Conservation (phyloP, 164 flowering plant species). For the Brasenia schreberi region DNA sequence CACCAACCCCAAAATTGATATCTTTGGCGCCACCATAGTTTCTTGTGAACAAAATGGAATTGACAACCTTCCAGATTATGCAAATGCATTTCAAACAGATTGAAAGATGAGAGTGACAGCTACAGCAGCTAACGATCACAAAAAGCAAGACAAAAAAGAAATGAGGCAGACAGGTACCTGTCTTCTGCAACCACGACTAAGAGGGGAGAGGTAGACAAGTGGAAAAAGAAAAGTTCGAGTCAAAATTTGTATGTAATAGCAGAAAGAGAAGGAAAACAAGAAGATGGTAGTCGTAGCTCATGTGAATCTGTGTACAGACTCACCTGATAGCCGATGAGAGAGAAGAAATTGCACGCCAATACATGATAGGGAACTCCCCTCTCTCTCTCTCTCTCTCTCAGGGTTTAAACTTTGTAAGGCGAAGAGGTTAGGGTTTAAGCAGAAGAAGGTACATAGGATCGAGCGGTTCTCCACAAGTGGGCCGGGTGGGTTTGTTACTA, state of each 20-base stretch:
- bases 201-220: background rate
- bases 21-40: constrained; percentile 56
- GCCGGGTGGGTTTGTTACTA: no score
- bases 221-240: background rate
- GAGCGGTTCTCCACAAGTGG: no score
- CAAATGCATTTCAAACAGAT: background rate
- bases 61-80: constrained; percentile 18
- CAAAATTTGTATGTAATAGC: background rate
- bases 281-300: background rate
- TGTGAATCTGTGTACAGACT: background rate
- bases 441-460: no score
- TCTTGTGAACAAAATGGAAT: constrained; percentile 30
- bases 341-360: background rate
- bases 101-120: background rate
- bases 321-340: background rate
- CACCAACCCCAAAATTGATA: constrained; percentile 54
- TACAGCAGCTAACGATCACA: background rate
- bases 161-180: background rate
- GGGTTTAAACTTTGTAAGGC: background rate
- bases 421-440: no score
- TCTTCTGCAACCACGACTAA: background rate
- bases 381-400: background rate
- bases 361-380: background rate
- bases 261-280: background rate
- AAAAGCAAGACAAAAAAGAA: background rate